A percentile compares a stretch with the other conserved stretches of the same genome.
Evolutionary conservation across 129 eudicot species (phyloP).

Genomic region (Escallonia rubra): DNA sequence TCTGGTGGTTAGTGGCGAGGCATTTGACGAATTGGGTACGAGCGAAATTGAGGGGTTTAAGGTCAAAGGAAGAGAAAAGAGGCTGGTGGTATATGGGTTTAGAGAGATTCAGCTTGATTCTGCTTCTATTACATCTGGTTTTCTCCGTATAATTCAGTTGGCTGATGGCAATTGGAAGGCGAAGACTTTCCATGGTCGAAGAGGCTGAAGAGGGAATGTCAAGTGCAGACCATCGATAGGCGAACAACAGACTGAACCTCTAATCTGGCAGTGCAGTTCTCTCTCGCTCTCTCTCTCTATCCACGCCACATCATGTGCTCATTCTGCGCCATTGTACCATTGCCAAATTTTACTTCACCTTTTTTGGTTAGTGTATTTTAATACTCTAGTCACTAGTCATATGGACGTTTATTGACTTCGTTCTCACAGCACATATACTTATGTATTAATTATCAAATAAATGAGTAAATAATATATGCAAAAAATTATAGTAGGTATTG

Average conservation of each 20-base stretch:
- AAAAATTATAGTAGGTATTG: too few relatives aligned
- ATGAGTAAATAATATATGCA: too few relatives aligned
- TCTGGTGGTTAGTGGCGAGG: conserved; percentile 30
- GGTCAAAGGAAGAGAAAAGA: conserved; percentile 8
- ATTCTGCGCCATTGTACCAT: neutral
- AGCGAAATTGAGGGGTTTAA: conserved; percentile 27
- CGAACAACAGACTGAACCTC: neutral
- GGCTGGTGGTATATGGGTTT: conserved; percentile 28
- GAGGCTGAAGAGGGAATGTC: neutral
- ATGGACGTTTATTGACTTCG: too few relatives aligned
- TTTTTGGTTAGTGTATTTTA: too few relatives aligned
- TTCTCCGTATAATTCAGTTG: conserved; percentile 11
- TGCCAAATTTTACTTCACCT: too few relatives aligned
- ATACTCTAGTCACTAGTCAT: too few relatives aligned
- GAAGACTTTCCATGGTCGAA: conserved; percentile 41
- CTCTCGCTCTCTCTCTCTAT: neutral
- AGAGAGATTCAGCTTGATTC: conserved; percentile 33
- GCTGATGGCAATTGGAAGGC: conserved; percentile 22
- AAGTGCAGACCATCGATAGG: conserved; percentile 10
- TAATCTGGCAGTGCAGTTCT: neutral
- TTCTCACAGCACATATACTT: too few relatives aligned
- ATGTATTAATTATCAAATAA: too few relatives aligned
- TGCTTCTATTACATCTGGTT: conserved; percentile 10
- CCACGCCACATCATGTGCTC: conserved; percentile 48
- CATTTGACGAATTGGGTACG: conserved; percentile 15